Conservation (phyloP, 108 stramenopile species). For the Cyclotella atomus region DNA sequence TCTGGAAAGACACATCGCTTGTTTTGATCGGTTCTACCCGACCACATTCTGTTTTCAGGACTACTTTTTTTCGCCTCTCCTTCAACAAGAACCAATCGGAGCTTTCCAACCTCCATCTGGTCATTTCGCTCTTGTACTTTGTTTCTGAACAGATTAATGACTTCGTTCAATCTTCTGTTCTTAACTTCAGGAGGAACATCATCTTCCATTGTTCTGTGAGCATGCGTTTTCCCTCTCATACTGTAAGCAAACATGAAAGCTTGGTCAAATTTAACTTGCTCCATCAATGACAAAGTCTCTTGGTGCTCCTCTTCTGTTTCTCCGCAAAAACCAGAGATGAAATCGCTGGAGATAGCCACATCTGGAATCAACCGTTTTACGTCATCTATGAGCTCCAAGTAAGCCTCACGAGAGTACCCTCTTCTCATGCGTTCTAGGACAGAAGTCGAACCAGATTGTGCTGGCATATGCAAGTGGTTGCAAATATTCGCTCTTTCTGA, state of each 20-base stretch:
- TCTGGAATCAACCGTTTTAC: constrained; percentile 83
- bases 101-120: constrained; percentile 68
- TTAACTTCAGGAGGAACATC: constrained; percentile 95
- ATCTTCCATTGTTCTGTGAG: constrained; percentile 90
- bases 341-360: constrained; percentile 94
- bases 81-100: constrained; percentile 84
- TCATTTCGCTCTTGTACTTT: constrained; percentile 78
- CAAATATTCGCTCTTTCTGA: constrained; percentile 93
- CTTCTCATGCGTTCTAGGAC: constrained; percentile 94
- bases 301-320: constrained; percentile 96
- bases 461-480: constrained; percentile 94
- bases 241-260: constrained; percentile 99
- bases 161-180: constrained; percentile 83
- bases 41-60: constrained; percentile 40
- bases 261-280: constrained; percentile 90
- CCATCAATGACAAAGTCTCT: constrained; percentile 90
- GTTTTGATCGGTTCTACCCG: constrained; percentile 87
- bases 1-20: constrained; percentile 72
- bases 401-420: constrained; percentile 95
- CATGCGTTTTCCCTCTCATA: constrained; percentile 94
- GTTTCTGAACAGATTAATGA: constrained; percentile 72
- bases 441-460: constrained; percentile 91
- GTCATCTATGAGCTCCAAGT: constrained; percentile 82
- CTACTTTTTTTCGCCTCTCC: constrained; percentile 74
- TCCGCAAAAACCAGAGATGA: constrained; percentile 97